Evolutionary conservation across 1,139 yeast species (phyloP).

Genomic region (Candida tetrigidarum): DNA sequence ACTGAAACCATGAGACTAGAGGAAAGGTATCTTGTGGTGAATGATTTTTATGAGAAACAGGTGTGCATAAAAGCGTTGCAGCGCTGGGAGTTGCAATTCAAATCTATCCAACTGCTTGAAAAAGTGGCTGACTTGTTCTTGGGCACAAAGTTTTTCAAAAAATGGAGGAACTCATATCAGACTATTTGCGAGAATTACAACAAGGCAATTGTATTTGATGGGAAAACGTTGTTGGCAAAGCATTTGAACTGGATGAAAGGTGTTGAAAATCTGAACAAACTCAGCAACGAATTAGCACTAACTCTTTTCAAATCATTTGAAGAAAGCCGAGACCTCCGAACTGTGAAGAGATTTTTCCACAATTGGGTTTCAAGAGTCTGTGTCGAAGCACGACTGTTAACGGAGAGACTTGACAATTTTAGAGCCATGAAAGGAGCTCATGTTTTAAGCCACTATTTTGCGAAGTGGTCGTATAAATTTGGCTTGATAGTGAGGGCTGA

Average conservation of each 20-base stretch:
- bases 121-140: not conserved
- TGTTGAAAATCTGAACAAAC: not conserved
- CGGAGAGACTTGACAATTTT: slow-evolving; percentile 19
- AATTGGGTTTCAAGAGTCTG: not conserved
- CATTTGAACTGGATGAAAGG: slow-evolving; percentile 6
- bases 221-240: not conserved
- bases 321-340: slow-evolving; percentile 1
- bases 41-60: slow-evolving; percentile 4
- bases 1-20: not conserved
- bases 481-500: slow-evolving; percentile 11
- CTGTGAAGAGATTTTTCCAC: not conserved
- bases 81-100: slow-evolving; percentile 7
- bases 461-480: slow-evolving; percentile 20
- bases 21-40: not conserved
- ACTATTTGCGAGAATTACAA: not conserved
- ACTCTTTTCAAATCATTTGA: slow-evolving; percentile 2
- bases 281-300: not conserved
- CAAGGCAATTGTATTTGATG: not conserved
- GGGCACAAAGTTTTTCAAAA: slow-evolving; percentile 3
- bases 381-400: slow-evolving; percentile 2
- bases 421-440: slow-evolving; percentile 15
- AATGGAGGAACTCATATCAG: slow-evolving; percentile 1
- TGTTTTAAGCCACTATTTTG: slow-evolving; percentile 18
- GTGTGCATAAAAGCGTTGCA: not conserved
- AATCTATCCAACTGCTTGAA: too few relatives aligned